Conservation (phyloP, 352 stramenopile species). For the Phytophthora hybrid region DNA sequence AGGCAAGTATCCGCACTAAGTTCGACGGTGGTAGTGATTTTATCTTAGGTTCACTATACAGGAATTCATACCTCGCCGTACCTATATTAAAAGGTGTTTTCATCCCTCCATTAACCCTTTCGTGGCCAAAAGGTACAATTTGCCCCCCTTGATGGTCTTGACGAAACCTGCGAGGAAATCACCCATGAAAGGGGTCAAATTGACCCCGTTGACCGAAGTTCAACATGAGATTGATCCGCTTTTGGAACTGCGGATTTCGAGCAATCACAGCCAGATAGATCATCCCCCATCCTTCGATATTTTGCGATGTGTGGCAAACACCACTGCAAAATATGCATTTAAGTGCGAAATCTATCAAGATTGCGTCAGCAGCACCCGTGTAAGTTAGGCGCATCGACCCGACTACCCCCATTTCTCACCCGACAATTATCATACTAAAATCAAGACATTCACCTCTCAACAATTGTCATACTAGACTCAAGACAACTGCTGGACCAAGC, state of each 20-base stretch:
- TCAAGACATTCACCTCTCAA: neutral
- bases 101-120: slow-evolving; percentile 15
- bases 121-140: slow-evolving; percentile 8
- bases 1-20: too few relatives aligned
- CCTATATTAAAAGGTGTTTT: too few relatives aligned
- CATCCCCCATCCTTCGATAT: slow-evolving; percentile 1
- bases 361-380: slow-evolving; percentile 9
- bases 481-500: neutral
- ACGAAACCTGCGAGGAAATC: slow-evolving; percentile 14
- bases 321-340: slow-evolving; percentile 9
- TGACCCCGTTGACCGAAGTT: slow-evolving; percentile 13
- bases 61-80: too few relatives aligned
- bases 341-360: slow-evolving; percentile 27
- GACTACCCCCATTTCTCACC: too few relatives aligned
- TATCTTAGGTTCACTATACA: too few relatives aligned
- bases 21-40: too few relatives aligned
- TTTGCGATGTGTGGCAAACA: slow-evolving; percentile 14
- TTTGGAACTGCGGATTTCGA: slow-evolving; percentile 1
- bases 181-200: too few relatives aligned
- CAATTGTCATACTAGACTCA: slow-evolving; percentile 7
- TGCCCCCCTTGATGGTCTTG: slow-evolving; percentile 2
- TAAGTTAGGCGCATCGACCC: too few relatives aligned
- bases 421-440: too few relatives aligned
- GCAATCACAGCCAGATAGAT: neutral
- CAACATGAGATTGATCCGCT: neutral